A percentile compares a stretch with the other conserved stretches of the same genome.
Evolutionary conservation across 306 rosid species (phyloP).

Genomic region (Macrotyloma uniflorum): DNA sequence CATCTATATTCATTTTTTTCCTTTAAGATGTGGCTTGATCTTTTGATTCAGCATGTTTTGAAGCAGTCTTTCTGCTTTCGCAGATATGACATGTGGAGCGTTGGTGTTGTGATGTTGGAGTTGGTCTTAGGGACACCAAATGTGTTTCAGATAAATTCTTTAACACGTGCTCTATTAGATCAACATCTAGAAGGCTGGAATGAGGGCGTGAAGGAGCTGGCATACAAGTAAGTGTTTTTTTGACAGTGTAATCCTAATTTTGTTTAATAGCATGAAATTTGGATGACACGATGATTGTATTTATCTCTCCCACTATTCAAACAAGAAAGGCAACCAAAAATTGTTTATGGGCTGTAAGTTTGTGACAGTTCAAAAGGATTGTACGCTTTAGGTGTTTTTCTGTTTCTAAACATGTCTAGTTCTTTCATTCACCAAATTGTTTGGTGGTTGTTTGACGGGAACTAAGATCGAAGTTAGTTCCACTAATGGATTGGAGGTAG

Average conservation of each 20-base stretch:
- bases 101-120: constrained; percentile 94
- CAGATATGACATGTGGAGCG: constrained; percentile 99
- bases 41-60: constrained; percentile 31
- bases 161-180: constrained; percentile 81
- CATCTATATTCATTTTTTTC: constrained; percentile 16
- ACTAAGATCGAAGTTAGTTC: neutral
- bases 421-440: neutral
- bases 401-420: neutral
- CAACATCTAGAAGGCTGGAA: constrained; percentile 89
- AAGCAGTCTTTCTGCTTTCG: constrained; percentile 26
- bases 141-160: constrained; percentile 76
- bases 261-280: constrained; percentile 18
- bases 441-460: neutral
- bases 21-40: constrained; percentile 11
- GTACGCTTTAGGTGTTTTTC: neutral
- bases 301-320: neutral
- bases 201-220: constrained; percentile 80
- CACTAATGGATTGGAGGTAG: neutral
- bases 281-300: neutral
- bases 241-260: constrained; percentile 19
- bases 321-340: constrained; percentile 11
- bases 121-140: constrained; percentile 84
- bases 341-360: neutral
- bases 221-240: constrained; percentile 66
- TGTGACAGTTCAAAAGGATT: constrained; percentile 24